Evolutionary conservation across 108 stramenopile genomes (phyloP).

Genomic region (Stephanodiscus minutulus): DNA sequence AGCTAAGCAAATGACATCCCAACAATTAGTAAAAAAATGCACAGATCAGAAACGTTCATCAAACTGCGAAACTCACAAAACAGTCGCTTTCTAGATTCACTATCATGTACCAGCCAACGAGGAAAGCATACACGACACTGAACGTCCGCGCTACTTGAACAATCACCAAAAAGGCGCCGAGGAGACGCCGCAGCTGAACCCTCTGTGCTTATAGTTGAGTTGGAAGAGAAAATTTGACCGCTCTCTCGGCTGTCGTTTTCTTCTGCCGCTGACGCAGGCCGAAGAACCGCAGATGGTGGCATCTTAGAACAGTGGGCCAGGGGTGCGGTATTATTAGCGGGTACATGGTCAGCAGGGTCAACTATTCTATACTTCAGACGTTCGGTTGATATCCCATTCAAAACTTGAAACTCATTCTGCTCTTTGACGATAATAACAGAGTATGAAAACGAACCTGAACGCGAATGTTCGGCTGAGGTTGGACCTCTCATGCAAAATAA

Average conservation of each 20-base stretch:
- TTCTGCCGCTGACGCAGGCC: background rate
- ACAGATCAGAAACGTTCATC: background rate
- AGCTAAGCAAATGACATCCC: background rate
- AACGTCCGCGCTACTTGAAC: background rate
- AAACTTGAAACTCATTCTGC: constrained; percentile 14
- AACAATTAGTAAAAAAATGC: background rate
- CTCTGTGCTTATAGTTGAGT: constrained; percentile 13
- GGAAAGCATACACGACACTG: constrained; percentile 9
- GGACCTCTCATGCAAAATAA: background rate
- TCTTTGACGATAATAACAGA: constrained; percentile 10
- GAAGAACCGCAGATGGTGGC: background rate
- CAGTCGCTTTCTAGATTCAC: background rate
- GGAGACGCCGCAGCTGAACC: constrained; percentile 4
- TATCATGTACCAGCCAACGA: constrained; percentile 12
- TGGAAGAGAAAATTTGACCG: constrained; percentile 9
- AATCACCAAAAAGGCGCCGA: background rate
- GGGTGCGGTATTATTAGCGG: background rate
- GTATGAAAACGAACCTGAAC: background rate
- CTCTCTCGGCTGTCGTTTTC: constrained; percentile 1
- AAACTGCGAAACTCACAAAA: background rate
- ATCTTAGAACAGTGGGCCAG: background rate
- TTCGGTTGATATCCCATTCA: constrained; percentile 1
- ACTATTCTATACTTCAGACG: constrained; percentile 3
- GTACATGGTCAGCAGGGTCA: background rate
- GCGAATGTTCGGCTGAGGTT: background rate